These are phyloP conservation scores for Firmiana major DNA, from an alignment of 345 rosid species.

Conservation along the genomic window DNA sequence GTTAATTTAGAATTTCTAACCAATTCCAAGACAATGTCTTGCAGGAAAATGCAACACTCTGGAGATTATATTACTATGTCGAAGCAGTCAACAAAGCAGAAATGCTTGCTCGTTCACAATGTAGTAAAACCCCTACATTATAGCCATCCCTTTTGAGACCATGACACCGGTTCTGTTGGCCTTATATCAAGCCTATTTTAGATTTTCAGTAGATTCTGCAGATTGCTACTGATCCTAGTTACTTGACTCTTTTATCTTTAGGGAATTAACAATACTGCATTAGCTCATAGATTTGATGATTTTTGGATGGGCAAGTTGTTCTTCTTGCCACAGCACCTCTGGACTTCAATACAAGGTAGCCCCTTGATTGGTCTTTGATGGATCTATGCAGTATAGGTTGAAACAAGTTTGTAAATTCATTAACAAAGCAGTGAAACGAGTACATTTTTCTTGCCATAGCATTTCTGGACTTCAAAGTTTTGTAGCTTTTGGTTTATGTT, in stretches of 20 bases:
- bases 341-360: too few relatives aligned
- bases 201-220: neutral
- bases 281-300: too few relatives aligned
- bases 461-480: neutral
- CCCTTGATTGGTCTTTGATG: neutral
- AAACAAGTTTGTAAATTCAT: neutral
- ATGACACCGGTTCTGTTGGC: neutral
- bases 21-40: slow-evolving; percentile 6
- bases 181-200: neutral
- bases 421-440: neutral
- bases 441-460: neutral
- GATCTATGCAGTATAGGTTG: neutral
- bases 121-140: neutral
- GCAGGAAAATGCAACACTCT: slow-evolving; percentile 51
- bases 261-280: neutral
- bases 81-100: slow-evolving; percentile 43
- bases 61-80: slow-evolving; percentile 50
- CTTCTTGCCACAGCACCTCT: too few relatives aligned
- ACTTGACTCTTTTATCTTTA: neutral
- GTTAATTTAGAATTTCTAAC: neutral
- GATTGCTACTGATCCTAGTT: neutral
- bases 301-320: too few relatives aligned
- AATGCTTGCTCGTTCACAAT: slow-evolving; percentile 1
- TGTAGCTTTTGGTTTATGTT: neutral
- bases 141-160: neutral